A percentile compares a stretch with the other conserved stretches of the same genome.
These are phyloP conservation scores for Phaseolus coccineus DNA, from an alignment of 331 rosid species.

Conservation along the genomic window DNA sequence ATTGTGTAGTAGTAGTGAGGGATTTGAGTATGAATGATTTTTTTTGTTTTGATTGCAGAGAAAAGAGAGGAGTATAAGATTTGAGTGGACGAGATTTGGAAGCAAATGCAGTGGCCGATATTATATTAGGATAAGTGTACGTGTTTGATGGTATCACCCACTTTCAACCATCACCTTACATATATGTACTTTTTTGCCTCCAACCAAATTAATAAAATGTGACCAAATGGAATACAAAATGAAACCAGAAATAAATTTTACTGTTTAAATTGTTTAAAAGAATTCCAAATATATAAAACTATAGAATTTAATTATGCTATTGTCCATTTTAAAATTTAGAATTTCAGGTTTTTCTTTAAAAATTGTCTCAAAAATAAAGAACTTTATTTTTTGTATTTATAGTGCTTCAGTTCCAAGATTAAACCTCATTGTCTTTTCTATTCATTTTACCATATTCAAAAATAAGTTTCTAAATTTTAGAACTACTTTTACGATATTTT, in stretches of 20 bases:
- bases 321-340: too few relatives aligned
- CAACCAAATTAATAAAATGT: not conserved
- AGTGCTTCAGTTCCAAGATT: too few relatives aligned
- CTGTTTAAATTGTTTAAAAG: not conserved
- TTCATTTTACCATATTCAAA: too few relatives aligned
- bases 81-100: conserved; percentile 72
- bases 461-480: too few relatives aligned
- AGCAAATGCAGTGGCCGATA: conserved; percentile 65
- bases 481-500: not conserved
- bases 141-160: conserved; percentile 35
- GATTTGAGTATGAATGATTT: conserved; percentile 28
- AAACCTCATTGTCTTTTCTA: too few relatives aligned
- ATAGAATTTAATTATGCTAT: not conserved
- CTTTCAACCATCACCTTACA: conserved; percentile 31
- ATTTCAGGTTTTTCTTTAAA: too few relatives aligned
- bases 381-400: too few relatives aligned
- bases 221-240: not conserved
- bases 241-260: not conserved
- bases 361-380: too few relatives aligned
- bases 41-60: conserved; percentile 19
- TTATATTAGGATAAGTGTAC: conserved; percentile 65
- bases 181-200: not conserved
- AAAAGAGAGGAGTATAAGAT: conserved; percentile 51
- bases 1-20: conserved; percentile 12
- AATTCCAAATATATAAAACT: not conserved